Base-by-base conservation (phyloP, 1,284 basidiomycete species). In the Lignosus rhinocerotis region DNA sequence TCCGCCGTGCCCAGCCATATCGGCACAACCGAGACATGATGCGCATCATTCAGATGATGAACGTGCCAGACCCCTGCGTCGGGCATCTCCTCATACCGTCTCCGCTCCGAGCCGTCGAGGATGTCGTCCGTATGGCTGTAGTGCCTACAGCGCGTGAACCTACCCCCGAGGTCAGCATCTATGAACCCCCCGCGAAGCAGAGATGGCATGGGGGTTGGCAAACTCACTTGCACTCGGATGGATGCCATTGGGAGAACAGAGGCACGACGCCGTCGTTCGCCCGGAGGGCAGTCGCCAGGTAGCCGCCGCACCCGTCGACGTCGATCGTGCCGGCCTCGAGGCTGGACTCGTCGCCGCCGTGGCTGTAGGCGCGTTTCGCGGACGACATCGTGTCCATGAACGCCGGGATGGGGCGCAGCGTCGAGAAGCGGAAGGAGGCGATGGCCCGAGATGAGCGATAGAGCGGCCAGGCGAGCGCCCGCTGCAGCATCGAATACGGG, bases 181-280 rank as follows among this genome's bases (percentile, higher is more conserved):
- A n/a, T 21, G 8, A 25, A 6, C 25, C 25, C 25, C 25, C 25
- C 25, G 4, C 25, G 25, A 25, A 25, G 25, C 12, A 39, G 11
- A 33, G 12, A 34, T 14, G 38, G 30, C n/a, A 6, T 9, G 25
- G 52, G 12, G 21, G 2, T 25, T 44, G 7, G 21, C 14, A 7
- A 11, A 42, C 54, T 41, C 43, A 78, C 78, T 68, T 65, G 76
- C 80, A 83, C 25, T 75, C 66, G 52, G 73, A 69, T n/a, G 81
- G 80, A 70, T 82, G 81, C 75, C 76, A 82, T 50, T 81, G 80
- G 2, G 80, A 82, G 65, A 82, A 81, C 7, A 79, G n/a, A 3
- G 80, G 80, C 1, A 81, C 80, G 12, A 82, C 72, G 3, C 81
- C 80, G 61, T 83, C 81, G 59, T 81, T 82, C 0, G 72, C 75